These are phyloP conservation scores for Umbelopsis vinacea DNA, from an alignment of 192 early-diverging fungal species.

Conservation along the genomic window DNA sequence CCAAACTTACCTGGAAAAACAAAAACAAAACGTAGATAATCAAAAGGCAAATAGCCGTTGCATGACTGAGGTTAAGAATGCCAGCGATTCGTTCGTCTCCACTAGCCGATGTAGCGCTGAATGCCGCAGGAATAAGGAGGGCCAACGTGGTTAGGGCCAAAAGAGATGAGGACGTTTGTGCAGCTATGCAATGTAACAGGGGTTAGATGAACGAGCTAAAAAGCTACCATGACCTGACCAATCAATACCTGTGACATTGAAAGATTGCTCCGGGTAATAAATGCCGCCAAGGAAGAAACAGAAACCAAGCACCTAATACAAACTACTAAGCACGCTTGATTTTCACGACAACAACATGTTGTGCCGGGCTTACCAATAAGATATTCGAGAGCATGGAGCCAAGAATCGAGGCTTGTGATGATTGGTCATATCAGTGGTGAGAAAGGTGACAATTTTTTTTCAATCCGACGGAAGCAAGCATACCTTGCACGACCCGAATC, in stretches of 20 bases:
- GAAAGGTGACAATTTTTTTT: not conserved
- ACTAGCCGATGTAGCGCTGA: slow-evolving; percentile 54
- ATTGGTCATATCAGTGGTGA: slow-evolving; percentile 33
- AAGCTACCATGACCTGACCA: not conserved
- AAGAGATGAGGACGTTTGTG: slow-evolving; percentile 71
- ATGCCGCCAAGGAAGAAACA: slow-evolving; percentile 87
- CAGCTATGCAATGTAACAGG: slow-evolving; percentile 41
- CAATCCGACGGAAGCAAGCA: not conserved
- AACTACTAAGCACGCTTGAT: not conserved
- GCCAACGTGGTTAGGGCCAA: slow-evolving; percentile 67
- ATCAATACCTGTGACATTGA: slow-evolving; percentile 57
- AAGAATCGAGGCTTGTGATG: slow-evolving; percentile 70
- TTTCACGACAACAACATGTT: not conserved
- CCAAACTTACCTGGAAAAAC: slow-evolving; percentile 70
- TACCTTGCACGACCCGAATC: slow-evolving; percentile 67
- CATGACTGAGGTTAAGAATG: slow-evolving; percentile 65
- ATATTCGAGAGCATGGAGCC: slow-evolving; percentile 94
- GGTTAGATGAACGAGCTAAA: not conserved
- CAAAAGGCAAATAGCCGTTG: slow-evolving; percentile 70
- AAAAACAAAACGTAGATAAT: slow-evolving; percentile 71
- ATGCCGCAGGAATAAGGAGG: slow-evolving; percentile 75
- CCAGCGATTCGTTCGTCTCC: slow-evolving; percentile 50
- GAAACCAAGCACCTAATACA: slow-evolving; percentile 64
- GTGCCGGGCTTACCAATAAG: slow-evolving; percentile 65
- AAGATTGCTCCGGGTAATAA: slow-evolving; percentile 64